Evolutionary conservation across 2,329 filamentous ascomycete species (phyloP), one percentile per base, ranked within the genome.

Genomic region (Pseudogymnoascus sp.): DNA sequence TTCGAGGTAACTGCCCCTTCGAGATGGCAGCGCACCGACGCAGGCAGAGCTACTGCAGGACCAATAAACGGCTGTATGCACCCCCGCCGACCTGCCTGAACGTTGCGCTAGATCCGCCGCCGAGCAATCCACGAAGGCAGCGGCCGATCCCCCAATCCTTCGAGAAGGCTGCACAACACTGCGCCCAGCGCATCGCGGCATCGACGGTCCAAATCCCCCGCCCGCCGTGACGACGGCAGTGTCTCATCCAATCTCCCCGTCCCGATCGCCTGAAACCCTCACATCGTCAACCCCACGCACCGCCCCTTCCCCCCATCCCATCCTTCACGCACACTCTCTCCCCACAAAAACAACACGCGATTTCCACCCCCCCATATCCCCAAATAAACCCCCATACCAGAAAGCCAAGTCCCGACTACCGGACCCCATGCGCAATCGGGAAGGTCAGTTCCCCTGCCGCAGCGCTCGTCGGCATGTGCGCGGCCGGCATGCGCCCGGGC

Each of bases 321-420:
- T 29, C 26, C 26, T 29, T 29, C 26, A 7, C 26, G 26, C 6
- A 29, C 26, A 29, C 26, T 7, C 5, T 29, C 26, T 6, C 26
- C 26, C 26, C 26, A 29, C 26, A 29, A 29, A 6, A 19, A 6
- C n/a, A 16, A 7, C 37, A 16, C 37, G n/a, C 37, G 37, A 16
- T n/a, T 37, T 37, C 33, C 12, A 14, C 14, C 4, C 33, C 33
- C 16, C 8, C 10, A 11, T n/a, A 4, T 6, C n/a, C n/a, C 37
- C 6, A 16, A 39, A 5, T 16, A 10, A 41, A 21, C 16, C 38
- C 38, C 38, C 38, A 10, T 41, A 39, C 7, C 37, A n/a, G n/a
- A 52, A 4, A 16, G 45, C 45, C 45, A 52, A 52, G 45, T 52
- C 45, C 23, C 45, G 45, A 52, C 45, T 52, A 52, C 45, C 45